Evolutionary conservation across 345 rosid species (phyloP), one percentile per base, ranked within the genome.

Genomic region (Dipteronia dyeriana): DNA sequence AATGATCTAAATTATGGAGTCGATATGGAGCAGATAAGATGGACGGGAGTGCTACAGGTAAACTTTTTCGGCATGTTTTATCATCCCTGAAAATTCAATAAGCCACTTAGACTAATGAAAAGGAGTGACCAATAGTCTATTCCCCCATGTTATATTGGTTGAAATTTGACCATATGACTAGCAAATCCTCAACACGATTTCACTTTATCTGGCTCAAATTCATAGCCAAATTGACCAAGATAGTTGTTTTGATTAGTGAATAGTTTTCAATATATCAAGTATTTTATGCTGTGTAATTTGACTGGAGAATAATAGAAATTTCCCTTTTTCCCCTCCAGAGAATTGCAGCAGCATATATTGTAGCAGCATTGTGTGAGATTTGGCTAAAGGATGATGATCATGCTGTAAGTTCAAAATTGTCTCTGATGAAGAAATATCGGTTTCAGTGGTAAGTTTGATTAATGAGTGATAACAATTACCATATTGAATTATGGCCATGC

Each of bases 41-140:
- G 85, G 75, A 89, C 88, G 91, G 98, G 98, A 47, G 82, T 92
- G 81, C 77, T 94, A 79, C 97, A 94, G 97, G 98, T 92, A 77
- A 43, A 45, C 73, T 31, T 68, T 61, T 26, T 47, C n/a, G 19
- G 31, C 45, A 20, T 26, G 39, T 79, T 66, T 65, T 13, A 22
- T 56, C 71, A 63, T 25, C 51, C 45, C 62, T 39, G 10, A 20
- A 62, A 45, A 43, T 51, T 67, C 4, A 14, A 19, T 11, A 63
- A 43, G 17, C 20, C 8, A 7, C 14, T 26, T 53, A 25, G 38
- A 54, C 43, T 56, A 26, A 41, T 10, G 19, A 73, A 73, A 72
- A 72, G 66, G 34, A 47, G 4, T 45, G 63, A 41, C 45, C 20
- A 14, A 69, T 22, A 25, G 25, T 54, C 38, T 54, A 20, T 71